Evolutionary conservation across 345 rosid species (phyloP).

Genomic region (Pistacia atlantica): DNA sequence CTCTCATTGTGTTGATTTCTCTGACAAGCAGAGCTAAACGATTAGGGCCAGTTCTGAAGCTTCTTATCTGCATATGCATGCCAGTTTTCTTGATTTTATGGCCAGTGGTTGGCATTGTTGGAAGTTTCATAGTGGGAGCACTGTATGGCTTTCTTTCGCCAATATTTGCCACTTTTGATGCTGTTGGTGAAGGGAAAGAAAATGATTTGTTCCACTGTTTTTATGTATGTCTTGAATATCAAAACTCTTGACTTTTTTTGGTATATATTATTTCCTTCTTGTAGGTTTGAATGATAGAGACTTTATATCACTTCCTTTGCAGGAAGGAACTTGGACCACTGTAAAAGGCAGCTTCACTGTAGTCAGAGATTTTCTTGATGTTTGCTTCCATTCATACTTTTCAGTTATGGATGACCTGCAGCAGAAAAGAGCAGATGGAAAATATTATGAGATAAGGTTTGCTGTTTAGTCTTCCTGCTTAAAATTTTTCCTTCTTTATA

Average conservation of each 20-base stretch:
- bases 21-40: constrained; percentile 62
- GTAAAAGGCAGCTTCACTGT: constrained; percentile 60
- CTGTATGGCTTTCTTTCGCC: constrained; percentile 84
- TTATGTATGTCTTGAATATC: constrained; percentile 49
- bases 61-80: constrained; percentile 60
- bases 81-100: constrained; percentile 59
- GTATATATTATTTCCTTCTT: background rate
- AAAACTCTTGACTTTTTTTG: constrained; percentile 1
- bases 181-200: constrained; percentile 88
- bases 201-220: constrained; percentile 67
- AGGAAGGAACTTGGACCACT: constrained; percentile 93
- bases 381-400: constrained; percentile 74
- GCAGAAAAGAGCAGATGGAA: constrained; percentile 46
- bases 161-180: constrained; percentile 88
- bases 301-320: constrained; percentile 20
- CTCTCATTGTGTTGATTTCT: constrained; percentile 28
- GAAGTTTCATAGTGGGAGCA: constrained; percentile 69
- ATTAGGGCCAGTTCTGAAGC: constrained; percentile 81
- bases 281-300: constrained; percentile 12
- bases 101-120: constrained; percentile 60
- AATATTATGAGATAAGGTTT: constrained; percentile 88
- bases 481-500: background rate
- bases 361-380: constrained; percentile 73
- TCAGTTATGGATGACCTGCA: constrained; percentile 74
- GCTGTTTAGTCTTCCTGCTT: background rate